phyloP scores from a whole-genome alignment of 495 filamentous ascomycete genomes.

The Penicillium bovifimosum region DNA sequence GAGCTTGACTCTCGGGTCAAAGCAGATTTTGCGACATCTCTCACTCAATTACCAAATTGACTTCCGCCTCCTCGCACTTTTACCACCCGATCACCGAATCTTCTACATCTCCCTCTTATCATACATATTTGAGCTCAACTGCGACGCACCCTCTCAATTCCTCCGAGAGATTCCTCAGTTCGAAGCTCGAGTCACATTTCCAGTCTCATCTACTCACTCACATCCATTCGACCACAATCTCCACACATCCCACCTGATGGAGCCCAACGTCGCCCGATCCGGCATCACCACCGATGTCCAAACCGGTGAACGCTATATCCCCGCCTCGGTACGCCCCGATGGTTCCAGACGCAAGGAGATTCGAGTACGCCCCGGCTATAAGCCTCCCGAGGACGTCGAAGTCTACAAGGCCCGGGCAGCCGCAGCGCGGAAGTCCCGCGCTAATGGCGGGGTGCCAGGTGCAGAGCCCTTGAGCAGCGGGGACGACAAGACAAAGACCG shows the following conservation, averaged over 20 bases:
- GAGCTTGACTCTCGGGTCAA: not conserved
- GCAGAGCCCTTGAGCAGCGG: slow-evolving; percentile 56
- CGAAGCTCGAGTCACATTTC: too few species aligned
- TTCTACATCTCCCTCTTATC: not conserved
- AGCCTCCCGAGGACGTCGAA: slow-evolving; percentile 92
- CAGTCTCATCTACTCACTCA: too few species aligned
- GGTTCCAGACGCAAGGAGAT: slow-evolving; percentile 88
- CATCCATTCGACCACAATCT: too few species aligned
- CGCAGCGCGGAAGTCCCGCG: slow-evolving; percentile 77
- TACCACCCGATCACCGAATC: not conserved
- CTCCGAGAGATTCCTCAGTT: too few species aligned
- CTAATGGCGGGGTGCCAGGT: slow-evolving; percentile 72
- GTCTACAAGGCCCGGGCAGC: slow-evolving; percentile 91
- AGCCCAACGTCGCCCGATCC: slow-evolving; percentile 38
- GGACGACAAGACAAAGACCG: slow-evolving; percentile 41
- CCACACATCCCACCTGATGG: not conserved
- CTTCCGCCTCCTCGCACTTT: not conserved
- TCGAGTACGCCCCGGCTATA: slow-evolving; percentile 86
- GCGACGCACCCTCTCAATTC: not conserved
- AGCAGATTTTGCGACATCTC: not conserved
- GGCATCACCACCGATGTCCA: slow-evolving; percentile 70
- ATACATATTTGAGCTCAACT: not conserved
- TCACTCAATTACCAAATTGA: not conserved
- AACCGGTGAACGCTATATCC: slow-evolving; percentile 81
- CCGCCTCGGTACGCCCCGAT: slow-evolving; percentile 78